phyloP scores from a whole-genome alignment of 1,139 yeast genomes.

The Debaryomyces coudertii region DNA sequence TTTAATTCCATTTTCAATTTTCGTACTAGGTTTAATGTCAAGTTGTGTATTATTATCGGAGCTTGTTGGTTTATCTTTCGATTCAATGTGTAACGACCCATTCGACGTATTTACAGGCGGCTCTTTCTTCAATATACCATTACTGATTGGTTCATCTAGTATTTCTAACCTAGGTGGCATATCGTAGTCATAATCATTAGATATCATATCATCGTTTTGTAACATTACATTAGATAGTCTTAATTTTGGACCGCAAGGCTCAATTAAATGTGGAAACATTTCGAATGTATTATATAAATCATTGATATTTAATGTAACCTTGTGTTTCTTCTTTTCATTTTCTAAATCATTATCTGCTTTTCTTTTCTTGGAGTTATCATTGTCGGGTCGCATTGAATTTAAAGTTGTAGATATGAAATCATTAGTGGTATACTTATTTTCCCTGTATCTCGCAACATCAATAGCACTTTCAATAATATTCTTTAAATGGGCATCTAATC shows the following conservation, averaged over 20 bases:
- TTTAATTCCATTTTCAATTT: slow-evolving; percentile 5
- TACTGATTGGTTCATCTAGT: slow-evolving; percentile 13
- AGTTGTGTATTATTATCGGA: not conserved
- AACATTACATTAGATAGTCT: slow-evolving; percentile 56
- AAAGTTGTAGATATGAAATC: slow-evolving; percentile 28
- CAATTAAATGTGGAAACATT: slow-evolving; percentile 67
- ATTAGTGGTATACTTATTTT: slow-evolving; percentile 53
- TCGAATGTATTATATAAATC: slow-evolving; percentile 67
- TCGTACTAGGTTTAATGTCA: slow-evolving; percentile 8
- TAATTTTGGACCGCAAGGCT: slow-evolving; percentile 64
- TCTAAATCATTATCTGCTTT: slow-evolving; percentile 24
- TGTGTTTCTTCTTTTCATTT: slow-evolving; percentile 26
- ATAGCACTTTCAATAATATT: slow-evolving; percentile 74
- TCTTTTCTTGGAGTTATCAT: slow-evolving; percentile 20
- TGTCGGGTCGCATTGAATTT: slow-evolving; percentile 17
- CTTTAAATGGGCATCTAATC: slow-evolving; percentile 78
- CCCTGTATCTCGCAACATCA: slow-evolving; percentile 67
- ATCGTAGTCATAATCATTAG: slow-evolving; percentile 42
- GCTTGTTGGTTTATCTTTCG: not conserved
- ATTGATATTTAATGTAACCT: slow-evolving; percentile 58
- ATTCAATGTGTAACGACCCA: slow-evolving; percentile 2
- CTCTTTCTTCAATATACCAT: slow-evolving; percentile 17
- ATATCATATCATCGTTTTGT: slow-evolving; percentile 56
- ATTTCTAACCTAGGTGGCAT: slow-evolving; percentile 41
- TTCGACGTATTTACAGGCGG: slow-evolving; percentile 4